These are phyloP conservation scores for Clonostachys rosea DNA, from an alignment of 2,329 filamentous ascomycete genomes.

Conservation along the genomic window DNA sequence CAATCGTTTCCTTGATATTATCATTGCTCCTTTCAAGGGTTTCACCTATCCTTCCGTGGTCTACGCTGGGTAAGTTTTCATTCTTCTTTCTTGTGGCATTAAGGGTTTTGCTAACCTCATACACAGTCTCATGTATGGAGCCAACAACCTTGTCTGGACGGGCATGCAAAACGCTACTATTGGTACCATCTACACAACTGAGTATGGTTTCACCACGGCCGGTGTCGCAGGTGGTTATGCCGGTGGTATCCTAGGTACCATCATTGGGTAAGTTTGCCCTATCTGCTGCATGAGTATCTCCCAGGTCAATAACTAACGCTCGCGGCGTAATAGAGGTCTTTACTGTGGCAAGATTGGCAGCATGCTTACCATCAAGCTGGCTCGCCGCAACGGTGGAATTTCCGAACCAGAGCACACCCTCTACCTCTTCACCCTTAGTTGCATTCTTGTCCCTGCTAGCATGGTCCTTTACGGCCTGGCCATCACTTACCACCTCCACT, in stretches of 20 bases:
- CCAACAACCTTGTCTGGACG: slow-evolving; percentile 22
- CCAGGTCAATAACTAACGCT: not conserved
- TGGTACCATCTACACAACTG: slow-evolving; percentile 20
- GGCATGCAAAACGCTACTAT: slow-evolving; percentile 21
- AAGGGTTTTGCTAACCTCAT: too few relatives aligned
- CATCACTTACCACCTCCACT: slow-evolving; percentile 19
- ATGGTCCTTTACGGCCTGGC: slow-evolving; percentile 34
- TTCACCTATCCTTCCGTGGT: slow-evolving; percentile 22
- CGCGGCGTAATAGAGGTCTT: slow-evolving; percentile 8
- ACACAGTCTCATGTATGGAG: slow-evolving; percentile 19
- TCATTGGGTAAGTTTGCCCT: slow-evolving; percentile 18
- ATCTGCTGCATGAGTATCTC: not conserved
- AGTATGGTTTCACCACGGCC: slow-evolving; percentile 20
- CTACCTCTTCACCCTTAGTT: slow-evolving; percentile 26
- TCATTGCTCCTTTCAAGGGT: slow-evolving; percentile 20
- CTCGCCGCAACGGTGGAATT: slow-evolving; percentile 35
- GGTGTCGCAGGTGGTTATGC: slow-evolving; percentile 16
- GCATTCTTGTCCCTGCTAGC: slow-evolving; percentile 31
- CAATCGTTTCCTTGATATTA: slow-evolving; percentile 28
- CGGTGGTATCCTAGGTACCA: slow-evolving; percentile 30
- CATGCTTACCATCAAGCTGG: slow-evolving; percentile 32
- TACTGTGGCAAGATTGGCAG: slow-evolving; percentile 23
- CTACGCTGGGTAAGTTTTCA: slow-evolving; percentile 24
- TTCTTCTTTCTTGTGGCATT: not conserved
- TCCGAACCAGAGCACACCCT: slow-evolving; percentile 45